Evolutionary conservation across 352 stramenopile genomes (phyloP).

Genomic region (Phytophthora pinifolia): DNA sequence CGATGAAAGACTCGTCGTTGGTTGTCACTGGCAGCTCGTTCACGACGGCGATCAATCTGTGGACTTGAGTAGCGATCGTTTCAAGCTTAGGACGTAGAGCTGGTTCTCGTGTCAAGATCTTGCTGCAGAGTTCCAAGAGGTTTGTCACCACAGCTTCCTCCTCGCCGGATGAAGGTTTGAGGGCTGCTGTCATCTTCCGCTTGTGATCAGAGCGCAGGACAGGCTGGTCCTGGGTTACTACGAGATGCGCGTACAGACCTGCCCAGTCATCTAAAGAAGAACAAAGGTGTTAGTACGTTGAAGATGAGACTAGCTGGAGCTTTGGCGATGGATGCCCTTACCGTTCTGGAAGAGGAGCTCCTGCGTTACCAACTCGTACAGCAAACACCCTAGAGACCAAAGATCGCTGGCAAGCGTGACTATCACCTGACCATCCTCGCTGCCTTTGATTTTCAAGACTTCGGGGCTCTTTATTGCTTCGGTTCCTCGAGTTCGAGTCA

Average conservation of each 20-base stretch:
- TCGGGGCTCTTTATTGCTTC: slow-evolving; percentile 82
- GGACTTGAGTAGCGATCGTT: slow-evolving; percentile 19
- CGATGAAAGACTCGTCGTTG: slow-evolving; percentile 29
- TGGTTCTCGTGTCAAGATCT: slow-evolving; percentile 36
- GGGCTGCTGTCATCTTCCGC: slow-evolving; percentile 31
- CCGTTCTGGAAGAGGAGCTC: slow-evolving; percentile 66
- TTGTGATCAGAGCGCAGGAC: slow-evolving; percentile 49
- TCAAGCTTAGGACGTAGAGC: slow-evolving; percentile 27
- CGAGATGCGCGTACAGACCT: slow-evolving; percentile 58
- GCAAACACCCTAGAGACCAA: slow-evolving; percentile 71
- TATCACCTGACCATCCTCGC: slow-evolving; percentile 16
- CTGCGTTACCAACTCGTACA: slow-evolving; percentile 71
- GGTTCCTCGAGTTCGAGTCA: slow-evolving; percentile 58
- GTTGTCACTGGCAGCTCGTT: slow-evolving; percentile 26
- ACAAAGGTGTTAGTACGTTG: neutral
- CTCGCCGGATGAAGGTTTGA: slow-evolving; percentile 32
- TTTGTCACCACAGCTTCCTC: slow-evolving; percentile 34
- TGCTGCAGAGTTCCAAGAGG: slow-evolving; percentile 29
- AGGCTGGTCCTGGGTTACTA: slow-evolving; percentile 28
- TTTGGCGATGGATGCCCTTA: slow-evolving; percentile 12
- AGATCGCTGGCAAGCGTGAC: slow-evolving; percentile 59
- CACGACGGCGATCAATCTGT: slow-evolving; percentile 30
- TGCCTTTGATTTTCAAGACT: slow-evolving; percentile 55
- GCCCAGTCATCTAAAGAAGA: slow-evolving; percentile 58
- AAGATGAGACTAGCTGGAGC: neutral